Conservation (phyloP, 257 asterid genomes). For the Plantago major region DNA sequence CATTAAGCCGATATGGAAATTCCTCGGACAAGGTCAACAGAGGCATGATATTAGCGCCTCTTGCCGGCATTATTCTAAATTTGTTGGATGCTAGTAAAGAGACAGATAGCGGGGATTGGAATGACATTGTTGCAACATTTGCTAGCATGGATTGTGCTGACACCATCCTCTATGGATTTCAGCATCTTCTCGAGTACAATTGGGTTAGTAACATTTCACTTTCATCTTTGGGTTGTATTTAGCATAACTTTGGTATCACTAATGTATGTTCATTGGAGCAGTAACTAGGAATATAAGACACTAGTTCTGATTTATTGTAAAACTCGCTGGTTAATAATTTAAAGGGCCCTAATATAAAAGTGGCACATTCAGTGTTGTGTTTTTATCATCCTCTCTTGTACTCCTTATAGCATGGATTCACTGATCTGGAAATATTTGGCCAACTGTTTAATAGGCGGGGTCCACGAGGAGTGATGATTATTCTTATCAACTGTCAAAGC, state of each 20-base stretch:
- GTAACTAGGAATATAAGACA: no score
- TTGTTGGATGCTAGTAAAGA: slow-evolving; percentile 56
- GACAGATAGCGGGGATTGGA: slow-evolving; percentile 28
- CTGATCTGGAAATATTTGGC: no score
- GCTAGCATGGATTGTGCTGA: slow-evolving; percentile 88
- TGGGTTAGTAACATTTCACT: slow-evolving; percentile 49
- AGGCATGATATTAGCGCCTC: slow-evolving; percentile 88
- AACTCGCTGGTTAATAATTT: no score
- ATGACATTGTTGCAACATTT: slow-evolving; percentile 63
- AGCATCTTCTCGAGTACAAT: slow-evolving; percentile 67
- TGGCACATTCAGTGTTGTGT: not conserved
- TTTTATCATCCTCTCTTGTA: not conserved
- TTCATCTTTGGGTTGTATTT: not conserved
- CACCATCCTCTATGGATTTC: slow-evolving; percentile 67
- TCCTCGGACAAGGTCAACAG: slow-evolving; percentile 64
- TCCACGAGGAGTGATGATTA: slow-evolving; percentile 54
- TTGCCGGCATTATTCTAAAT: slow-evolving; percentile 82
- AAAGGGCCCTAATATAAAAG: no score
- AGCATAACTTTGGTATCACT: not conserved
- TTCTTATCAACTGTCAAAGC: slow-evolving; percentile 46
- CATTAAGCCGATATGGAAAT: slow-evolving; percentile 71
- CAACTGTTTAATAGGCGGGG: slow-evolving; percentile 31
- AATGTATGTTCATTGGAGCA: no score
- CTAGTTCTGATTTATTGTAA: no score
- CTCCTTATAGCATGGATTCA: no score